These are phyloP conservation scores for Paramecium biaurelia DNA, from an alignment of 73 alveolate species.

Conservation along the genomic window DNA sequence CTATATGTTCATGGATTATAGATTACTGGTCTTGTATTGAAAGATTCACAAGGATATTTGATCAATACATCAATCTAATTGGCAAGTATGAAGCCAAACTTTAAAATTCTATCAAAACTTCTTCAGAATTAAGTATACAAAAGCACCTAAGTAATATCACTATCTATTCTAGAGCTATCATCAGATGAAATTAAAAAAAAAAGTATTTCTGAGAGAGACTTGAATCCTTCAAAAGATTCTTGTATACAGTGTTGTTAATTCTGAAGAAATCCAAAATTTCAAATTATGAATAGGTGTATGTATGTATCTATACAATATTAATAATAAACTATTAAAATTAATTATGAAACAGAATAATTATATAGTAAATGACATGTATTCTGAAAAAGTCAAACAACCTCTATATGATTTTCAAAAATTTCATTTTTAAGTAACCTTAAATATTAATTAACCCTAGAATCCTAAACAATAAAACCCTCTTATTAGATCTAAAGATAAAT, in stretches of 20 bases:
- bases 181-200: neutral
- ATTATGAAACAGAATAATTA: neutral
- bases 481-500: neutral
- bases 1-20: neutral
- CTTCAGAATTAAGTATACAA: neutral
- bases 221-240: neutral
- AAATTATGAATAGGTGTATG: neutral
- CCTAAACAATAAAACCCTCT: neutral
- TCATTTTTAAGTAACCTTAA: neutral
- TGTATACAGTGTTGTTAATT: constrained; percentile 5
- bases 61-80: neutral
- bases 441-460: neutral
- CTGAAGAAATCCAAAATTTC: neutral
- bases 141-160: neutral
- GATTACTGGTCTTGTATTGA: neutral
- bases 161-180: neutral
- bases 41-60: neutral
- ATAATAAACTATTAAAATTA: neutral
- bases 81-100: neutral
- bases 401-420: neutral
- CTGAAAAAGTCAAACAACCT: neutral
- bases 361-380: neutral
- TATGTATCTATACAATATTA: neutral
- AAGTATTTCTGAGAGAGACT: neutral
- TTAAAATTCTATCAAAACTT: neutral